Evolutionary conservation across 768 basidiomycete genomes (phyloP).

Genomic region (Hemileccinum impolitum): DNA sequence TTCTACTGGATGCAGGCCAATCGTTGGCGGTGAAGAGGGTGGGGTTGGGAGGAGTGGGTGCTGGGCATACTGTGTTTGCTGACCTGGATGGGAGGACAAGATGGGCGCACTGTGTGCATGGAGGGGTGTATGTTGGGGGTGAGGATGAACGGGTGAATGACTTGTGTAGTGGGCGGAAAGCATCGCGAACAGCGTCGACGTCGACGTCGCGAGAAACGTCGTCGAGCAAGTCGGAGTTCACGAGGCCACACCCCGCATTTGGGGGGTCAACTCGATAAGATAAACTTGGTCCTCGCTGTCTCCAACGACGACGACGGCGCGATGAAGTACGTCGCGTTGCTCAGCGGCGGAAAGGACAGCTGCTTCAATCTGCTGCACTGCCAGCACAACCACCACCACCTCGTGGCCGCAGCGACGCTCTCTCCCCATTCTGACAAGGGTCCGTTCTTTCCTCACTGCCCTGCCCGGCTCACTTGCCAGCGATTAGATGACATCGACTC

Average conservation of each 20-base stretch:
- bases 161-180: constrained; percentile 53
- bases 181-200: constrained; percentile 43
- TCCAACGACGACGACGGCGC: constrained; percentile 1
- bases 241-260: constrained; percentile 6
- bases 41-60: constrained; percentile 33
- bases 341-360: constrained; percentile 98
- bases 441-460: constrained; percentile 27
- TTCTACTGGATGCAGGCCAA: constrained; percentile 36
- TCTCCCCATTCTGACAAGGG: constrained; percentile 85
- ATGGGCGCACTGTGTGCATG: constrained; percentile 23
- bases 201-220: neutral
- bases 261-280: constrained; percentile 25
- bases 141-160: constrained; percentile 18
- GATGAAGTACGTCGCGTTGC: constrained; percentile 92
- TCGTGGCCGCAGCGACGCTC: constrained; percentile 86
- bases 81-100: constrained; percentile 20
- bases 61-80: constrained; percentile 24
- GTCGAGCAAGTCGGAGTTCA: too few relatives aligned
- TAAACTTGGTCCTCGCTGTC: too few relatives aligned
- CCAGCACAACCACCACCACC: constrained; percentile 76
- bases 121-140: constrained; percentile 28
- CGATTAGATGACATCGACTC: constrained; percentile 94
- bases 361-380: constrained; percentile 95
- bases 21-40: constrained; percentile 30
- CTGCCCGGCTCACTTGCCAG: constrained; percentile 3